Evolutionary conservation across 1,284 basidiomycete species (phyloP).

Genomic region (Entoloma clypeatum): DNA sequence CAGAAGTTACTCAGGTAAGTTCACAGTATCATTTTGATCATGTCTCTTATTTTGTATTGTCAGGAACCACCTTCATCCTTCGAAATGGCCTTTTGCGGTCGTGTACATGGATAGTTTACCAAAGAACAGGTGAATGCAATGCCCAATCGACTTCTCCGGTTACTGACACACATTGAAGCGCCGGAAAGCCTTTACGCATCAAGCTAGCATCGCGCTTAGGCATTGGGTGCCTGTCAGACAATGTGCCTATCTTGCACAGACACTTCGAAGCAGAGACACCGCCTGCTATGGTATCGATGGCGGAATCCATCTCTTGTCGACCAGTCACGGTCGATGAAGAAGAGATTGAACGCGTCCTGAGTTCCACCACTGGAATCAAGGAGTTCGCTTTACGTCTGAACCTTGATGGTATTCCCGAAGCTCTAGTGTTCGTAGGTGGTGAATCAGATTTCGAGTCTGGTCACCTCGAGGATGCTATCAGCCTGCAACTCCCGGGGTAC

Average conservation of each 20-base stretch:
- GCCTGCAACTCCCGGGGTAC: conserved; percentile 33
- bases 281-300: conserved; percentile 29
- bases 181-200: conserved; percentile 44
- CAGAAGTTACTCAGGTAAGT: conserved; percentile 37
- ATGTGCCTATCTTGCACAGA: conserved; percentile 30
- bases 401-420: conserved; percentile 33
- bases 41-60: conserved; percentile 4
- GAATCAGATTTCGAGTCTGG: conserved; percentile 19
- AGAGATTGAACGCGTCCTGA: conserved; percentile 42
- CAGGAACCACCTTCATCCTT: conserved; percentile 40
- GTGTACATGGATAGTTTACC: conserved; percentile 43
- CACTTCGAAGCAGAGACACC: conserved; percentile 40
- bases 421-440: conserved; percentile 28
- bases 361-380: conserved; percentile 39
- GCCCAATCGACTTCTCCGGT: neutral
- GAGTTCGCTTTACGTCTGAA: conserved; percentile 43
- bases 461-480: conserved; percentile 22
- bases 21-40: neutral
- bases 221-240: conserved; percentile 34
- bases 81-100: conserved; percentile 43
- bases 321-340: conserved; percentile 30
- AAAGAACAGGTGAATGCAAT: conserved; percentile 31
- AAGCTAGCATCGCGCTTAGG: conserved; percentile 38
- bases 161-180: conserved; percentile 20
- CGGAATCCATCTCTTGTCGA: conserved; percentile 36